Evolutionary conservation across 257 asterid species (phyloP), one percentile per base, ranked within the genome.

Genomic region (Nemophila menziesii): DNA sequence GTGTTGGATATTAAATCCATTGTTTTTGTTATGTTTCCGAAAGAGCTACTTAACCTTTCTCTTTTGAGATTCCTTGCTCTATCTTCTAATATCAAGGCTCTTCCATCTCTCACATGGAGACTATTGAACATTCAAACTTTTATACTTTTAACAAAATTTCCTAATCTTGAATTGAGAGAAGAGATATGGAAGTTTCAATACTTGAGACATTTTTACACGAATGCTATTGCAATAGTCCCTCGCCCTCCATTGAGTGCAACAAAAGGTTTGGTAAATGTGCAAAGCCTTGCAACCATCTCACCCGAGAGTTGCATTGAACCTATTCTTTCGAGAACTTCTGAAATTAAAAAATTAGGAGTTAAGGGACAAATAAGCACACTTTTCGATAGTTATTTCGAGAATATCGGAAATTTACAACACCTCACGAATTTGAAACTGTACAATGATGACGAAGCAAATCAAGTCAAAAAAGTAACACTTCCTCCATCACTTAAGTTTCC

Each of bases 21-120:
- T 38, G 43, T 39, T 43, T 44, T 61, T 1, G 52, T 21, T 8
- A 36, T 38, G 9, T 65, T 74, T 20, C 80, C 80, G 0, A 19
- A 6, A 0, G 61, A 43, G 2, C 14, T 78, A 2, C 10, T 22
- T 20, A n/a, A 55, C 12, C 56, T 74, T 1, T 29, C 63, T 37
- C 80, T 73, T 36, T 39, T 78, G 22, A 68, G 72, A 51, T 74
- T 66, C 61, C 29, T 78, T 42, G 57, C 73, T 5, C 11, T 73
- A 0, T 55, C 43, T 1, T 8, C 46, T 2, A 24, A 46, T 1
- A 44, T 63, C 16, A 24, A 20, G 1, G 1, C 20, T 27, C 64
- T 78, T 42, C 84, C 81, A 0, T 45, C 22, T 0, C 15, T 43
- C n/a, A 44, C 69, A 20, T 41, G 69, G 9, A 19, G 46, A 36